These are phyloP conservation scores for Lentinula raphanica DNA, from an alignment of 768 basidiomycete species.

Conservation along the genomic window DNA sequence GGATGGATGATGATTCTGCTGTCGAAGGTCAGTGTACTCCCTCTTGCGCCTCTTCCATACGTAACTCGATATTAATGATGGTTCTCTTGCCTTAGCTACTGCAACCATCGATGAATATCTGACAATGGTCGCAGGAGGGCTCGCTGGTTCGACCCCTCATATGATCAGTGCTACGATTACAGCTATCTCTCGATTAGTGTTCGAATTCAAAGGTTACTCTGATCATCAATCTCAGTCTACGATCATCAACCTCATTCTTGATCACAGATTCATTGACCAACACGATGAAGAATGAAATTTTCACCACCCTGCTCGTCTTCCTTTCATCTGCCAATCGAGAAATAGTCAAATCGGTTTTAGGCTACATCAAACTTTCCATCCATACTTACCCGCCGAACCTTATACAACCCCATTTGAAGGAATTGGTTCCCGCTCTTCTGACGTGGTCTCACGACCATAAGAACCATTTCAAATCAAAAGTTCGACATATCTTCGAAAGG, in stretches of 20 bases:
- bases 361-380: constrained; percentile 89
- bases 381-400: constrained; percentile 74
- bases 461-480: constrained; percentile 97
- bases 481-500: constrained; percentile 94
- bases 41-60: constrained; percentile 5
- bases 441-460: constrained; percentile 97
- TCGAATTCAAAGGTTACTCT: constrained; percentile 86
- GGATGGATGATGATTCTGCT: constrained; percentile 70
- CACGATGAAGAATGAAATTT: constrained; percentile 76
- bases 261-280: constrained; percentile 58
- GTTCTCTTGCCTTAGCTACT: constrained; percentile 29
- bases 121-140: constrained; percentile 93
- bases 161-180: constrained; percentile 98
- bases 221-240: neutral
- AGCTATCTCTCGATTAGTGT: constrained; percentile 86
- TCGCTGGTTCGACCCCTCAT: constrained; percentile 90
- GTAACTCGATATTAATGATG: constrained; percentile 11
- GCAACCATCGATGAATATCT: constrained; percentile 89
- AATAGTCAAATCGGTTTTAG: constrained; percentile 94
- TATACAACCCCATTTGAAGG: constrained; percentile 70
- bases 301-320: constrained; percentile 85
- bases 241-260: neutral
- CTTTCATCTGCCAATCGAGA: constrained; percentile 92
- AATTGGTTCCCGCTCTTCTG: constrained; percentile 79
- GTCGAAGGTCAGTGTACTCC: constrained; percentile 38